Conservation (phyloP, 2,329 filamentous ascomycete genomes). For the Huntiella abstrusa region DNA sequence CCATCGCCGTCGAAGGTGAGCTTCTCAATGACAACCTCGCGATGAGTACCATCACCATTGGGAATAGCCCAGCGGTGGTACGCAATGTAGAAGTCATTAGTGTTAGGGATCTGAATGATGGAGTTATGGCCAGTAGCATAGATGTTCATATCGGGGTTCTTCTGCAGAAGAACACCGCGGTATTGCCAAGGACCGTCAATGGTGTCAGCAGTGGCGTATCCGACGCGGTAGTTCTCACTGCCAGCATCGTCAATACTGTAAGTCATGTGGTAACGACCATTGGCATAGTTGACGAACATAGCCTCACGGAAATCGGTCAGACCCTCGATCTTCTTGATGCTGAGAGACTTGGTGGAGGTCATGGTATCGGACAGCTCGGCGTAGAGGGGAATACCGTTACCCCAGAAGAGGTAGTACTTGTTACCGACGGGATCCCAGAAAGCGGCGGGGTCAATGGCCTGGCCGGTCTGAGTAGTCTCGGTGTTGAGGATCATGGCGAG, state of each 20-base stretch:
- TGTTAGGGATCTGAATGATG: slow-evolving; percentile 26
- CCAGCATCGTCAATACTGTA: slow-evolving; percentile 29
- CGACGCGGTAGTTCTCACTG: slow-evolving; percentile 26
- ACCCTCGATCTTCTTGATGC: slow-evolving; percentile 18
- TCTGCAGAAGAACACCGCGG: slow-evolving; percentile 24
- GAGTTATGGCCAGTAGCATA: slow-evolving; percentile 27
- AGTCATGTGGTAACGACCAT: slow-evolving; percentile 27
- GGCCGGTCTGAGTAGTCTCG: slow-evolving; percentile 17
- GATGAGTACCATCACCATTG: slow-evolving; percentile 23
- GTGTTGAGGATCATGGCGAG: slow-evolving; percentile 37
- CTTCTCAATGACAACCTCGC: slow-evolving; percentile 25
- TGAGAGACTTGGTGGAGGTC: slow-evolving; percentile 23
- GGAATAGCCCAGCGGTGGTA: slow-evolving; percentile 30
- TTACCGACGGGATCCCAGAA: slow-evolving; percentile 40
- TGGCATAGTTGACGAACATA: slow-evolving; percentile 24
- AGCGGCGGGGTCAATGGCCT: slow-evolving; percentile 41
- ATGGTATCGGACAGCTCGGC: slow-evolving; percentile 28
- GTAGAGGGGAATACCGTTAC: slow-evolving; percentile 25
- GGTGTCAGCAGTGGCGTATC: slow-evolving; percentile 24
- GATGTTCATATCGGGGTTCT: slow-evolving; percentile 23
- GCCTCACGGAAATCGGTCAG: slow-evolving; percentile 26
- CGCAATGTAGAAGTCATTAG: slow-evolving; percentile 30
- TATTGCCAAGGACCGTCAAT: slow-evolving; percentile 26
- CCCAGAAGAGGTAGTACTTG: slow-evolving; percentile 44
- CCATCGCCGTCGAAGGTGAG: slow-evolving; percentile 22